phyloP scores from a whole-genome alignment of 306 rosid genomes.

The Citrullus amarus region DNA sequence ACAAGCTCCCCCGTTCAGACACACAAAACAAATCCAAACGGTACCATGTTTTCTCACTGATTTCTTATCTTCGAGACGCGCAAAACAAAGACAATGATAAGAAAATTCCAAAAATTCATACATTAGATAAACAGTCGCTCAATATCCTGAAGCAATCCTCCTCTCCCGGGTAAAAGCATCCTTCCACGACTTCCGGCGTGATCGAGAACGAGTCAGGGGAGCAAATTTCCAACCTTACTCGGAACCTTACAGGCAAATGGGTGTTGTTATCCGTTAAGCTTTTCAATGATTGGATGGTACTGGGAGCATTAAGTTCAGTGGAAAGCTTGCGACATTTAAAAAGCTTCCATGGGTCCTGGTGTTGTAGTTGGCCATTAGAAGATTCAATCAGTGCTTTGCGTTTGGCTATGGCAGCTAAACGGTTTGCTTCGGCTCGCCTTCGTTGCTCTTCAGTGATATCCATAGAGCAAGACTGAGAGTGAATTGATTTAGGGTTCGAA shows the following conservation, averaged over 20 bases:
- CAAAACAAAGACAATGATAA: not conserved
- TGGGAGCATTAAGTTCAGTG: constrained; percentile 9
- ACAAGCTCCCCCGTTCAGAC: not conserved
- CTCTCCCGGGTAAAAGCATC: constrained; percentile 31
- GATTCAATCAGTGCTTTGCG: constrained; percentile 52
- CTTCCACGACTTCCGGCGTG: constrained; percentile 28
- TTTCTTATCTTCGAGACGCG: not conserved
- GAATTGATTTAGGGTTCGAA: not conserved
- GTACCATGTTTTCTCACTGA: not conserved
- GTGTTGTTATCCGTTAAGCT: not conserved
- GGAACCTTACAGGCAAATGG: constrained; percentile 24
- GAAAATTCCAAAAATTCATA: constrained; percentile 14
- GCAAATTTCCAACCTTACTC: constrained; percentile 63
- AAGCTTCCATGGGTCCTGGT: constrained; percentile 40
- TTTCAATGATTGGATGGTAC: not conserved
- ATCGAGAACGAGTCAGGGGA: constrained; percentile 59
- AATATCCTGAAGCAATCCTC: constrained; percentile 31
- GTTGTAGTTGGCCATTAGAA: constrained; percentile 4
- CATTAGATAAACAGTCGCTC: constrained; percentile 29
- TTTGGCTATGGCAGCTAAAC: constrained; percentile 62
- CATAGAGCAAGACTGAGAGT: constrained; percentile 18
- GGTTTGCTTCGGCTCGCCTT: constrained; percentile 61
- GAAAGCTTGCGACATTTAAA: constrained; percentile 64
- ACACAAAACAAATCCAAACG: not conserved
- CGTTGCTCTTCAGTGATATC: constrained; percentile 62